Base-by-base conservation (phyloP, 805 yeast genomes). In the Candida glaebosa region DNA sequence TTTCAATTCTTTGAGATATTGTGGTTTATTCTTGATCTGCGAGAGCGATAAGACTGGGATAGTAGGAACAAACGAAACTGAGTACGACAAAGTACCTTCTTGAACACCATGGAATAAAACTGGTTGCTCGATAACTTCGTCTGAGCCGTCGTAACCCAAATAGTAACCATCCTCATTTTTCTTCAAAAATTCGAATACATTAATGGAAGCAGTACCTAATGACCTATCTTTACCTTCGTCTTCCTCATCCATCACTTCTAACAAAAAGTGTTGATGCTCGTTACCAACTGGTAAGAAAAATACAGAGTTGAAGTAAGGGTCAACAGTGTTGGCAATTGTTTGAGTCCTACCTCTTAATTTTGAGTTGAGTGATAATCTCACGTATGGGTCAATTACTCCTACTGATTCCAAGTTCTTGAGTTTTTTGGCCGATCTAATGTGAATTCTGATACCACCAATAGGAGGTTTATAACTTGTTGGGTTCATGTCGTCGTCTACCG, bases 341-440 rank as follows among this genome's bases (percentile, higher is more conserved):
- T 65, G 56, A 2, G 93, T 80, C 47, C 68, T 71, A 40, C 73
- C 83, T 45, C 71, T 72, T 31, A 76, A 54, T 55, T 76, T 76
- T 49, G 84, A 84, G 52, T 81, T 79, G 43, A 78, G 60, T 28
- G 76, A 53, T 7, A 84, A 71, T 44, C 76, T 72, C 31, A 82
- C 79, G 52, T 84, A 85, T 3, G 95, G 93, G 60, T 86, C 90
- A 52, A 84, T 80, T 42, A 75, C 78, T 42, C 93, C 91, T 38
- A 84, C 75, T 12, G 81, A 73, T 50, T 83, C 85, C 50, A 84
- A 62, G 50, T 80, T 67, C 50, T 73, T 66, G 50, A 81, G 61
- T 31, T 78, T 75, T 8, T 57, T 57, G 14, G 82, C 84, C 25
- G 69, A 63, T 44, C 80, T 71, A 37, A 86, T 51, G 52, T 78